phyloP scores from a whole-genome alignment of 2,329 filamentous ascomycete genomes.

The Elsinoe batatas region DNA sequence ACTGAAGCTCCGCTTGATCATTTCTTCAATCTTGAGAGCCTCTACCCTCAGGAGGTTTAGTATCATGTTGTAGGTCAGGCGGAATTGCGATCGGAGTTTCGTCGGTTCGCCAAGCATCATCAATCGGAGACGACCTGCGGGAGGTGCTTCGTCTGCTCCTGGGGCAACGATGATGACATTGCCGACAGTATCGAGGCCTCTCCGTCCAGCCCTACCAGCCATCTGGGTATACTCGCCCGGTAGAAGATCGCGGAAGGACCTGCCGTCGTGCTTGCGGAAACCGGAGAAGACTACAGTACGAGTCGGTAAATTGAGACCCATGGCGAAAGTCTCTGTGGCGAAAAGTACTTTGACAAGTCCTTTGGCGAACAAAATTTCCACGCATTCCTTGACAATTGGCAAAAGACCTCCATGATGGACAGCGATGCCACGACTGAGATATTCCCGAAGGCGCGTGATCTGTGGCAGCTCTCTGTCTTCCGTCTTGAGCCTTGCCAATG shows the following conservation, averaged over 20 bases:
- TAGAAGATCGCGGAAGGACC: conserved; percentile 78
- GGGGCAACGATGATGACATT: conserved; percentile 85
- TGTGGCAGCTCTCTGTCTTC: conserved; percentile 88
- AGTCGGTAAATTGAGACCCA: conserved; percentile 93
- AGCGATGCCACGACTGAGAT: conserved; percentile 79
- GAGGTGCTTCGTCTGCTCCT: conserved; percentile 77
- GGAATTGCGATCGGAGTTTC: conserved; percentile 90
- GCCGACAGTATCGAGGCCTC: conserved; percentile 85
- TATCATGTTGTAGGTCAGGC: conserved; percentile 99
- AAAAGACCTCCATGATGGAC: conserved; percentile 92
- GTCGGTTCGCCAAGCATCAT: conserved; percentile 97
- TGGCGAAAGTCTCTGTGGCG: conserved; percentile 95
- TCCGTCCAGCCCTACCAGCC: conserved; percentile 86
- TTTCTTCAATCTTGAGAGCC: conserved; percentile 96
- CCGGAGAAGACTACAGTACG: conserved; percentile 96
- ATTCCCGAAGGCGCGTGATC: conserved; percentile 75
- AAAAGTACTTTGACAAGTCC: conserved; percentile 95
- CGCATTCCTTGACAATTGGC: conserved; percentile 94
- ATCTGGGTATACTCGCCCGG: conserved; percentile 98
- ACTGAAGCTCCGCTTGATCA: conserved; percentile 99
- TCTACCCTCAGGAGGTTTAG: conserved; percentile 90
- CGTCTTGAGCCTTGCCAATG: conserved; percentile 77
- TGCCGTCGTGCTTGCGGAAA: conserved; percentile 91
- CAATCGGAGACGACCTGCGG: conserved; percentile 68
- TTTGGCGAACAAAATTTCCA: conserved; percentile 91